A percentile compares a stretch with the other conserved stretches of the same genome.
Conservation (phyloP, 2,329 filamentous ascomycete species). For the Fusarium penzigii region DNA sequence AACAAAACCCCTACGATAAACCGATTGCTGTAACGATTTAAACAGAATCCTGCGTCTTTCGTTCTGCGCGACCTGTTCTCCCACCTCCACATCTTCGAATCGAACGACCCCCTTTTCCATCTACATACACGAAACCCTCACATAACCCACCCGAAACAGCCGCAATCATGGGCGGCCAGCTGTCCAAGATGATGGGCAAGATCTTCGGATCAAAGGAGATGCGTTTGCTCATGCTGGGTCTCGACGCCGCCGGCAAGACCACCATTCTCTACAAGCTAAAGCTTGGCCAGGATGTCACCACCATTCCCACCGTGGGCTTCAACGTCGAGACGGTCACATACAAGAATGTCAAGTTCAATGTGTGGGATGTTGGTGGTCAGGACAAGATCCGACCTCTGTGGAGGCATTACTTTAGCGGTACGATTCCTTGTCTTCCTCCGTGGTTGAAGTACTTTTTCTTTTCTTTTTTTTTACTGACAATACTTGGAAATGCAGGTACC, state of each 20-base stretch:
- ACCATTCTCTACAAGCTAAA: conserved; percentile 99
- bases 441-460: no score
- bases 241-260: conserved; percentile 98
- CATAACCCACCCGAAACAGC: conserved; percentile 3
- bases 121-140: not conserved
- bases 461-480: not conserved
- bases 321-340: conserved; percentile 99
- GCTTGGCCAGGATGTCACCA: conserved; percentile 96
- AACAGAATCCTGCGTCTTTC: not conserved
- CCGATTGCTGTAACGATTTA: not conserved
- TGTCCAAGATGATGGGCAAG: conserved; percentile 97
- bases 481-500: conserved; percentile 61
- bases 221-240: conserved; percentile 95
- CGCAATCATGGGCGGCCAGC: conserved; percentile 79
- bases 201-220: conserved; percentile 99
- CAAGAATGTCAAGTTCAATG: conserved; percentile 99
- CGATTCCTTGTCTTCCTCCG: no score
- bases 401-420: conserved; percentile 94
- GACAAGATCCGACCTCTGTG: conserved; percentile 98
- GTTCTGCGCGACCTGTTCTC: not conserved
- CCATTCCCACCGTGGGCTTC: conserved; percentile 97
- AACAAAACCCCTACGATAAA: not conserved
- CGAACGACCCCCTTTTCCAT: not conserved
- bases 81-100: not conserved
- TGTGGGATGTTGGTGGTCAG: conserved; percentile 98